Evolutionary conservation across 164 flowering plant species (phyloP), one percentile per base, ranked within the genome.

Genomic region (Brasenia schreberi): DNA sequence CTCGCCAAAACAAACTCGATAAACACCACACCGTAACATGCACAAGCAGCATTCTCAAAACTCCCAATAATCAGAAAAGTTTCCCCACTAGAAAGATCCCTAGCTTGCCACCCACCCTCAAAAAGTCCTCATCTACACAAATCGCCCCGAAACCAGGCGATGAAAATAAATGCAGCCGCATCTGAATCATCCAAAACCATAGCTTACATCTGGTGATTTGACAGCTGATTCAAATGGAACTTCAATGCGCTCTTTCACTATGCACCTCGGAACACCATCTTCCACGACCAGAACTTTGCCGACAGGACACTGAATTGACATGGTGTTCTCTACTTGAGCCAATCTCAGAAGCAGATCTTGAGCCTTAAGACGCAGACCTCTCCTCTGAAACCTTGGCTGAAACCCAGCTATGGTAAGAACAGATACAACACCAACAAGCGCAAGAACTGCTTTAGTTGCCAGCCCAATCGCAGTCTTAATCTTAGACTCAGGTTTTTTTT

Each of bases 221-320:
- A 80, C 80, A 68, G 71, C 77, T 4, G 90, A 77, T 23, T 81
- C 84, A 65, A 91, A 91, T 12, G 96, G 99, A 70, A 94, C 72
- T 71, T 85, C 90, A 65, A 91, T 81, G 72, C 99, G 80, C 73
- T 91, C 99, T 66, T 91, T 94, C 70, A 94, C 99, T 42, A 94
- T 77, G 78, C 96, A 94, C 19, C 91, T 78, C 62, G 81, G 76
- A 74, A 87, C 82, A 42, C 93, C 95, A 77, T 79, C 68, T 73
- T 86, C 96, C 66, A 84, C 66, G 56, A 88, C 96, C 56, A 84
- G 70, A 18, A 89, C 82, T 76, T 83, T 94, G 64, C 97, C 95
- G 7, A 95, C 92, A 1, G 97, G 97, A 67, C 99, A 94, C 61
- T 77, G 72, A 43, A 71, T 18, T 10, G 59, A 17, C 16, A 68